Evolutionary conservation across 306 rosid genomes (phyloP).

Genomic region (Prunus dulcis): DNA sequence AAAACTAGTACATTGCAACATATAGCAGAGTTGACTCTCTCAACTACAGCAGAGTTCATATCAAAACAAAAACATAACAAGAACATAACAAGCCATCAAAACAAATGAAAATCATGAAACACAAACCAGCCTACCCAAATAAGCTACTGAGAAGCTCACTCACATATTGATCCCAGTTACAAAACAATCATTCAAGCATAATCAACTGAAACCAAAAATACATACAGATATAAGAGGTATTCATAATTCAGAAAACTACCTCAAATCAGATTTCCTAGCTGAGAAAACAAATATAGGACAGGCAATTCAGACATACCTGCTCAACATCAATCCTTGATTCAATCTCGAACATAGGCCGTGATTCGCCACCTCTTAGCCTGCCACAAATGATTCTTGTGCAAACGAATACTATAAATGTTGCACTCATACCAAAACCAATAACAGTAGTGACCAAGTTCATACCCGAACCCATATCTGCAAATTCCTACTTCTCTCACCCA

Average conservation of each 20-base stretch:
- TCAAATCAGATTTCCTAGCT: not conserved
- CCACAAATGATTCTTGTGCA: conserved; percentile 95
- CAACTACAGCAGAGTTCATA: not conserved
- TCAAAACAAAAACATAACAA: not conserved
- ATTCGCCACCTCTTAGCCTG: conserved; percentile 50
- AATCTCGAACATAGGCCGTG: conserved; percentile 55
- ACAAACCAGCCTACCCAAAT: not conserved
- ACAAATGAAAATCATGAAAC: not conserved
- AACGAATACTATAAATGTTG: conserved; percentile 87
- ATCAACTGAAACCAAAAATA: not conserved
- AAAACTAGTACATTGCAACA: conserved; percentile 10
- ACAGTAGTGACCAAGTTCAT: conserved; percentile 71
- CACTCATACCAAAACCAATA: conserved; percentile 93
- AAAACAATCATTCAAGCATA: not conserved
- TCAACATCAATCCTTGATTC: conserved; percentile 68
- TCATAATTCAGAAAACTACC: not conserved
- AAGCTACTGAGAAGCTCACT: conserved; percentile 6
- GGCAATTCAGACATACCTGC: conserved; percentile 47
- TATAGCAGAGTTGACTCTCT: not conserved
- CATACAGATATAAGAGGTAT: not conserved
- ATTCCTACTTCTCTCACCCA: conserved; percentile 13
- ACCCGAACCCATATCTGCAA: conserved; percentile 40
- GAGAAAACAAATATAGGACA: not conserved
- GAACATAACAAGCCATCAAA: conserved; percentile 5
- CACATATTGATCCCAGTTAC: not conserved